Percentiles rank a stretch among this genome's conserved stretches.
These are phyloP conservation scores for Neoboletus subvelutipes DNA, from an alignment of 768 basidiomycete species.

Conservation along the genomic window DNA sequence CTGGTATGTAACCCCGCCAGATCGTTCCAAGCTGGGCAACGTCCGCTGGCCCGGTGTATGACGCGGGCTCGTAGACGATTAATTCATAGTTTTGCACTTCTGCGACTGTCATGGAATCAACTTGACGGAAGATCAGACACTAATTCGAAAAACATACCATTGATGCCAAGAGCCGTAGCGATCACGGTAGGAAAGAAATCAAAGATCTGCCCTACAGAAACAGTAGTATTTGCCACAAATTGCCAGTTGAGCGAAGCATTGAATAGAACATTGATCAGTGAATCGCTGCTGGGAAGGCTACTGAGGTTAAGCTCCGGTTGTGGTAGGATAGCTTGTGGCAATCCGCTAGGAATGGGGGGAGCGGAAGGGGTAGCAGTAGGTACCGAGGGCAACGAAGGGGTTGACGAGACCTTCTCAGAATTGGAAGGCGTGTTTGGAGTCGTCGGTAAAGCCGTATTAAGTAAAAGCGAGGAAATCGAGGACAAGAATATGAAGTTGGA, in stretches of 20 bases:
- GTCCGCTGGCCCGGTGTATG: constrained; percentile 52
- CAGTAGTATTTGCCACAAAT: constrained; percentile 56
- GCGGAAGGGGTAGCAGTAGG: constrained; percentile 28
- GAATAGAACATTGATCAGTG: constrained; percentile 67
- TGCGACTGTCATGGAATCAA: constrained; percentile 33
- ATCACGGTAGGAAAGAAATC: constrained; percentile 60
- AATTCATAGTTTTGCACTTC: constrained; percentile 56
- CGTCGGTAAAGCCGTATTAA: constrained; percentile 23
- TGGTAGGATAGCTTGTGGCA: constrained; percentile 65
- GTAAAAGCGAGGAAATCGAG: constrained; percentile 35
- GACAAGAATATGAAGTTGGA: constrained; percentile 36
- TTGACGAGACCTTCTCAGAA: constrained; percentile 40
- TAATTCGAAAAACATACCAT: constrained; percentile 31
- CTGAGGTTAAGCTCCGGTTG: constrained; percentile 17
- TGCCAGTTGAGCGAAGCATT: constrained; percentile 60
- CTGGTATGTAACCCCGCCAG: constrained; percentile 71
- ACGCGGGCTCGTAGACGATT: constrained; percentile 63
- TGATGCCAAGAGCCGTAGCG: constrained; percentile 43
- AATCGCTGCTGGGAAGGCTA: constrained; percentile 39
- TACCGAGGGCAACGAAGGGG: constrained; percentile 22
- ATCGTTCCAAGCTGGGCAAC: constrained; percentile 57
- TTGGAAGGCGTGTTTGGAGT: constrained; percentile 29
- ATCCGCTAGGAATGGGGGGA: constrained; percentile 50
- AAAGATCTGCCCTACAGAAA: constrained; percentile 77
- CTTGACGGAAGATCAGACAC: constrained; percentile 18